Conservation (phyloP, 371 early-diverging fungal genomes). For the Mucor mucedo region DNA sequence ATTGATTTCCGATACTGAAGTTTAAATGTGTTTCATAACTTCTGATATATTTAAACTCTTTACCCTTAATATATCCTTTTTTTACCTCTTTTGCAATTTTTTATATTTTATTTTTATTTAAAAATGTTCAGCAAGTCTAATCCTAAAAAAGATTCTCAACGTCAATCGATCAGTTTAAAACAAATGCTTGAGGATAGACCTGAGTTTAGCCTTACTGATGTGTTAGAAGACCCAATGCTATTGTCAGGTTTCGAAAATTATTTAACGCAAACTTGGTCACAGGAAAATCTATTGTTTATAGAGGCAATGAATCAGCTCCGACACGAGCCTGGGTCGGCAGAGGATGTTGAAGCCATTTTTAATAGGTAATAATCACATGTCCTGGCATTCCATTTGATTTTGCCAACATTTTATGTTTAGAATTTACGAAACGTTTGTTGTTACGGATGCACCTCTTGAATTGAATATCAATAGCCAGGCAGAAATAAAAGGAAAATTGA, state of each 20-base stretch:
- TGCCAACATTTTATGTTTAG: constrained; percentile 17
- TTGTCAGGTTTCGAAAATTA: constrained; percentile 39
- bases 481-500: constrained; percentile 26
- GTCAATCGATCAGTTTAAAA: background rate
- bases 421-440: constrained; percentile 48
- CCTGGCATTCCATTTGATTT: background rate
- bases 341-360: constrained; percentile 29
- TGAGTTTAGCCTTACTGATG: constrained; percentile 21
- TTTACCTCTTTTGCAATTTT: no score
- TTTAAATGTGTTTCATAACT: no score
- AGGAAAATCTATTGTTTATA: constrained; percentile 50
- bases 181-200: constrained; percentile 2
- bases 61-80: no score
- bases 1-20: no score
- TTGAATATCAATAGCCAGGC: constrained; percentile 36
- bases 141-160: background rate
- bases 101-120: no score
- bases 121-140: background rate
- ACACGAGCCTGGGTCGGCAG: constrained; percentile 31
- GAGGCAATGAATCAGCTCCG: constrained; percentile 48
- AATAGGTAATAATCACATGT: constrained; percentile 31
- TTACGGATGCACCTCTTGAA: constrained; percentile 32
- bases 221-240: constrained; percentile 37
- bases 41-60: no score
- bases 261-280: constrained; percentile 27